Evolutionary conservation across 2,329 filamentous ascomycete genomes (phyloP).

Genomic region (Colletotrichum plurivorum): DNA sequence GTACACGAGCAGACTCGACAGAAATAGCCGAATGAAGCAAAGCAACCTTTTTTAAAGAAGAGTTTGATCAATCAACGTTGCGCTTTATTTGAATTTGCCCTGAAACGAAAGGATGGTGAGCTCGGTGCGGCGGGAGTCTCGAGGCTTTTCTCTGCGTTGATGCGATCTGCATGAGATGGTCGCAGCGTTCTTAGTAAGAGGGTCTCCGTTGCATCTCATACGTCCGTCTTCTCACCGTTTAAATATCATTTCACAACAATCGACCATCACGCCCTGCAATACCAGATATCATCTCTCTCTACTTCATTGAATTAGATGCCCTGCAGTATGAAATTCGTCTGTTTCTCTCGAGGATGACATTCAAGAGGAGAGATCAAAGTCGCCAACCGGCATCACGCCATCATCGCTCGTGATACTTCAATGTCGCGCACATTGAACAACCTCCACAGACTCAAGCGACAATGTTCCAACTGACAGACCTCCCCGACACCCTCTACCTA

Average conservation of each 20-base stretch:
- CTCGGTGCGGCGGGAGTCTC: neutral
- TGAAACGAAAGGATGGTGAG: neutral
- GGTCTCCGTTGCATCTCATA: neutral
- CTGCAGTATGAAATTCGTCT: too few relatives aligned
- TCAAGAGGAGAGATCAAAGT: too few relatives aligned
- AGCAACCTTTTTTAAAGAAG: too few relatives aligned
- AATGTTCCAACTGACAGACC: slow-evolving; percentile 55
- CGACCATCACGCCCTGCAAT: too few relatives aligned
- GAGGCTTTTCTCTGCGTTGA: neutral
- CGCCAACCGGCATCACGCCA: too few relatives aligned
- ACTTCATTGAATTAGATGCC: too few relatives aligned
- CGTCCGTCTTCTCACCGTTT: neutral
- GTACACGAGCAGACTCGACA: neutral
- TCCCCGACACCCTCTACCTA: slow-evolving; percentile 73
- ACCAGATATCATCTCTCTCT: too few relatives aligned
- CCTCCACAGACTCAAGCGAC: neutral
- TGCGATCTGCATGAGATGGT: neutral
- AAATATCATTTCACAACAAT: too few relatives aligned
- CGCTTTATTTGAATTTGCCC: too few relatives aligned
- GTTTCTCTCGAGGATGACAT: too few relatives aligned
- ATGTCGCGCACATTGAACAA: neutral
- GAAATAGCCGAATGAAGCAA: slow-evolving; percentile 7
- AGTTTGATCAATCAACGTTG: too few relatives aligned
- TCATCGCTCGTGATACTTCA: too few relatives aligned
- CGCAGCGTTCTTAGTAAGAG: neutral